phyloP scores from a whole-genome alignment of 331 rosid species.

The Acacia concinna region DNA sequence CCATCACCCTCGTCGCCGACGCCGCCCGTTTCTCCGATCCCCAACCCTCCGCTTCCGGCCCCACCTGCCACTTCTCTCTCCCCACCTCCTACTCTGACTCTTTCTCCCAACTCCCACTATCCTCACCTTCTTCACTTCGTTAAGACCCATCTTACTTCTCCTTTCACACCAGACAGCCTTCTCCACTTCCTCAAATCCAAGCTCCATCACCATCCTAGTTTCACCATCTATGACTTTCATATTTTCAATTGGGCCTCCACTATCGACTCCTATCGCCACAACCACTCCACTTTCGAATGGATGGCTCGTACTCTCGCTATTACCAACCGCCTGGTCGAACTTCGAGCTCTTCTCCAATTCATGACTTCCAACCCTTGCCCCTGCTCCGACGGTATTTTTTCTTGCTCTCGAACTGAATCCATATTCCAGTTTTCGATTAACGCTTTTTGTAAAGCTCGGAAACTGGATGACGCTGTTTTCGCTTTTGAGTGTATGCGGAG shows the following conservation, averaged over 20 bases:
- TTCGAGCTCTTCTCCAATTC: slow-evolving; percentile 56
- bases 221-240: slow-evolving; percentile 76
- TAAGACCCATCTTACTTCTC: slow-evolving; percentile 55
- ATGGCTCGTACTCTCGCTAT: slow-evolving; percentile 67
- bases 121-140: slow-evolving; percentile 58
- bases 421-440: slow-evolving; percentile 57
- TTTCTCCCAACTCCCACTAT: slow-evolving; percentile 52
- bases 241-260: slow-evolving; percentile 85
- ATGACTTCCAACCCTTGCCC: slow-evolving; percentile 69
- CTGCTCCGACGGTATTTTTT: slow-evolving; percentile 77
- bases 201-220: slow-evolving; percentile 79
- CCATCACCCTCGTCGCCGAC: slow-evolving; percentile 11
- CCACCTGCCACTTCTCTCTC: slow-evolving; percentile 34
- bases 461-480: slow-evolving; percentile 53
- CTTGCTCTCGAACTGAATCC: slow-evolving; percentile 67
- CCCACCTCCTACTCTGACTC: slow-evolving; percentile 45
- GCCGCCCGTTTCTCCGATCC: slow-evolving; percentile 41
- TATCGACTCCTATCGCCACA: slow-evolving; percentile 78
- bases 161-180: slow-evolving; percentile 59
- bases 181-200: slow-evolving; percentile 75
- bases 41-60: slow-evolving; percentile 60
- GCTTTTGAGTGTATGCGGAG: slow-evolving; percentile 61
- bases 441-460: slow-evolving; percentile 61
- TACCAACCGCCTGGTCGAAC: slow-evolving; percentile 55
- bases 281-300: slow-evolving; percentile 74